phyloP scores from a whole-genome alignment of 2,329 filamentous ascomycete species.

The Aureobasidium namibiae region DNA sequence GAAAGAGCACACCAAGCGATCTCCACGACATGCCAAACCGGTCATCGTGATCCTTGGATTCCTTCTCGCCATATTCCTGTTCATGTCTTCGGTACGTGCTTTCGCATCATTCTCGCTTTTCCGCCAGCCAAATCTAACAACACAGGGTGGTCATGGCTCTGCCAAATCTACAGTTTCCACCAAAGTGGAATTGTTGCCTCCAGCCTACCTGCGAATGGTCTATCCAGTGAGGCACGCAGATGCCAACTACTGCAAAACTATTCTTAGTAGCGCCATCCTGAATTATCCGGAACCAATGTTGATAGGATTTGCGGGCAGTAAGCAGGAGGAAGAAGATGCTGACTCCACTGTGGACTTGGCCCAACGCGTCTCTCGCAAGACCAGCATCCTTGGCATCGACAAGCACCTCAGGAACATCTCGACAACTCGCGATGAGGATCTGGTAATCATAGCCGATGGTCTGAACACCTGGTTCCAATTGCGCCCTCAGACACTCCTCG shows the following conservation, averaged over 20 bases:
- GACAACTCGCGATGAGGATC: conserved; percentile 34
- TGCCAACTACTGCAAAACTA: conserved; percentile 19
- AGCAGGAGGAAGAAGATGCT: background rate
- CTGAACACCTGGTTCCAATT: conserved; percentile 57
- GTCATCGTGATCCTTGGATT: background rate
- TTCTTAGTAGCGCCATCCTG: conserved; percentile 19
- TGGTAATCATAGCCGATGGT: conserved; percentile 57
- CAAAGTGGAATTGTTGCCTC: background rate
- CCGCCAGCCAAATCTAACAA: background rate
- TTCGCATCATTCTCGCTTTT: background rate
- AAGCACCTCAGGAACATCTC: conserved; percentile 8
- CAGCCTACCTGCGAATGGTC: conserved; percentile 11
- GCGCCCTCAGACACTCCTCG: conserved; percentile 53
- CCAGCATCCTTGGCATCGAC: conserved; percentile 6
- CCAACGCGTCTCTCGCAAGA: background rate
- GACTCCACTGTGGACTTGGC: conserved; percentile 2
- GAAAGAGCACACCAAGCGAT: background rate
- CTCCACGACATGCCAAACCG: background rate
- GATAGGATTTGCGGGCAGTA: conserved; percentile 18
- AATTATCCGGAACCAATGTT: conserved; percentile 21
- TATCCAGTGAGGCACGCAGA: conserved; percentile 11
- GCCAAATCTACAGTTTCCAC: background rate
- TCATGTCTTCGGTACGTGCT: background rate
- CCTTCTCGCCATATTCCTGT: background rate
- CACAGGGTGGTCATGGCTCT: background rate